Base-by-base conservation (phyloP, 2,329 filamentous ascomycete species). In the Phaeoacremonium minimum region DNA sequence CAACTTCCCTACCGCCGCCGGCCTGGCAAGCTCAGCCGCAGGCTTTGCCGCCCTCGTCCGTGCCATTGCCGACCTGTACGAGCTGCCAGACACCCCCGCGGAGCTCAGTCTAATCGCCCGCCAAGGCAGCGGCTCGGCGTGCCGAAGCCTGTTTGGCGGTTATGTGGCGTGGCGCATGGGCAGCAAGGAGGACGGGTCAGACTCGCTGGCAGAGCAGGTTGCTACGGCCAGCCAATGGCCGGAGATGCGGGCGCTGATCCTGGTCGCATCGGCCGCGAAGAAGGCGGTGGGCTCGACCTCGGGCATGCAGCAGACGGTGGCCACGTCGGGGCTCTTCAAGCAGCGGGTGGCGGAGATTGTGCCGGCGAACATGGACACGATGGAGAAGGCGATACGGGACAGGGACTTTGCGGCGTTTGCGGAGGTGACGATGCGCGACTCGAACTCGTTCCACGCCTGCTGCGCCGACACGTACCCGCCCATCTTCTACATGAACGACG, bases 401-500 rank as follows among this genome's bases (percentile, higher is more conserved):
- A 78, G 77, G 50, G 86, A 98, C 65, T 98, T 98, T 65, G 77
- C 81, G 51, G 70, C 75, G 15, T 98, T 98, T 56, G 93, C 85
- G 16, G 81, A 87, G 58, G 76, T 96, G 44, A 95, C 93, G 13
- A 98, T 96, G 90, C 84, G 83, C 60, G 93, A 98, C 60, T 94
- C 86, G 57, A 98, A 98, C 69, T 87, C 82, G 41, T 98, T 98
- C 80, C 93, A 98, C 63, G 87, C 93, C 26, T 88, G 84, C 39
- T 97, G 93, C 60, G 71, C 94, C 50, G 93, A 98, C 60, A 97
- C 93, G 2, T 89, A 88, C 66, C 93, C 94, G 30, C 93, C 94
- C 14, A 98, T 98, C 57, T 96, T 95, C 66, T 98, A 98, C 72
- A 83, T 98, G 74, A 98, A 96, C 65, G 93, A 98, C 58, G 83